Base-by-base conservation (phyloP, 306 rosid genomes). In the Lathyrus aphaca region DNA sequence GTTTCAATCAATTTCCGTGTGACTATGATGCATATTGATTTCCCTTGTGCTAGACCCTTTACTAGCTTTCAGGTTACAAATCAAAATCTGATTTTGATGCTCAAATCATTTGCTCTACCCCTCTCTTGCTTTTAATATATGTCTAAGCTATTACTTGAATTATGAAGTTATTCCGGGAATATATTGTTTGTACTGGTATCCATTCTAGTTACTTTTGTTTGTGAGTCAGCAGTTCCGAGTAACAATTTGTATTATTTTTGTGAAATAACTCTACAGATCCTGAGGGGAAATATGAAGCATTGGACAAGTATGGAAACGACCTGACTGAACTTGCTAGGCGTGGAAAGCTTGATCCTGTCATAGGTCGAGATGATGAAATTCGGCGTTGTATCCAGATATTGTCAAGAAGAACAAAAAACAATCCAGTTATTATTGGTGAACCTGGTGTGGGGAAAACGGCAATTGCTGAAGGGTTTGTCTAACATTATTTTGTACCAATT, bases 381-480 rank as follows among this genome's bases (percentile, higher is more conserved):
- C 85, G 99, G 17, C 90, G 92, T 61, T 94, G 99, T 66, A 88
- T 91, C 60, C 99, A 89, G 85, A 94, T 91, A 77, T 62, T 94
- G 60, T 91, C 91, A 5, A 91, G 99, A 83, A 88, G 97, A 83
- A 91, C 99, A 7, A 91, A 94, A 73, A 94, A 94, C 65, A 94
- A 94, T 79, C 99, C 97, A 6, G 99, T 94, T 53, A 94, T 94
- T 76, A 94, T 94, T 67, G 97, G 99, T 30, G 99, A 94, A 80
- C 99, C 97, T 17, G 99, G 99, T 73, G 99, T 91, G 56, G 97
- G 99, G 66, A 94, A 94, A 85, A 94, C 99, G 45, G 99, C 99
- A 48, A 94, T 94, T 68, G 99, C 96, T 35, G 99, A 94, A 87
- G 99, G 99, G 99, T 94, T 82, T 51, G 91, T 73, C 73, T 38